Percentiles rank a stretch among this genome's conserved stretches.
These are phyloP conservation scores for Pachysandra terminalis DNA, from an alignment of 164 flowering plant genomes.

Conservation along the genomic window DNA sequence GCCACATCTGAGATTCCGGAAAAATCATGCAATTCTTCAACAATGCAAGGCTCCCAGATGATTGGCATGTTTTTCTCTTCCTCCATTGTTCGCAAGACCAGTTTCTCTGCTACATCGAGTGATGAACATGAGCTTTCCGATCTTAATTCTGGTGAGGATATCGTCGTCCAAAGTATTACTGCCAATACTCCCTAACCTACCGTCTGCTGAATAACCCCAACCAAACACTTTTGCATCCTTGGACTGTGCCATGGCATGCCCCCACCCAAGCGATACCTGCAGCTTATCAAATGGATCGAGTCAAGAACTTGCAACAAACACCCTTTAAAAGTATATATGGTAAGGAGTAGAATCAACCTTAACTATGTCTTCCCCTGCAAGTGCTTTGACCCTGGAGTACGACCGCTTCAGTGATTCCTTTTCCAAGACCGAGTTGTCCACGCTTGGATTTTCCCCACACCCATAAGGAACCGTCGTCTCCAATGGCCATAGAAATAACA, in stretches of 20 bases:
- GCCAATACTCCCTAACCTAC: conserved; percentile 75
- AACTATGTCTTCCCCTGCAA: conserved; percentile 60
- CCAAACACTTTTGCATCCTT: conserved; percentile 79
- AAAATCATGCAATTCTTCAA: conserved; percentile 51
- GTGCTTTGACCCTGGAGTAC: conserved; percentile 66
- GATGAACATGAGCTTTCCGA: conserved; percentile 18
- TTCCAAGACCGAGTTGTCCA: conserved; percentile 95
- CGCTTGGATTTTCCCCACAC: conserved; percentile 96
- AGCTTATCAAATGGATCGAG: not conserved
- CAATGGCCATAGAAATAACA: conserved; percentile 71
- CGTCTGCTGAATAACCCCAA: conserved; percentile 91
- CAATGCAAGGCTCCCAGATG: conserved; percentile 71
- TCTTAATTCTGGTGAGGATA: conserved; percentile 30
- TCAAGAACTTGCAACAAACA: not conserved
- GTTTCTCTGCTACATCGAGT: conserved; percentile 54
- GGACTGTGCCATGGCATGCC: conserved; percentile 73
- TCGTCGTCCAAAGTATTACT: conserved; percentile 21
- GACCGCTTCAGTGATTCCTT: conserved; percentile 48
- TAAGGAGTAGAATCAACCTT: conserved; percentile 68
- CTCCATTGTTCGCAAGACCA: conserved; percentile 64
- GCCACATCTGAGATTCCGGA: conserved; percentile 72
- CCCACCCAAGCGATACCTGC: conserved; percentile 95
- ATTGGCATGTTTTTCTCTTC: conserved; percentile 83
- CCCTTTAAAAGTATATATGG: too few species aligned
- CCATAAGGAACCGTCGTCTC: conserved; percentile 91